Base-by-base conservation (phyloP, 305 asterid species). In the Stenogyne calaminthoides region DNA sequence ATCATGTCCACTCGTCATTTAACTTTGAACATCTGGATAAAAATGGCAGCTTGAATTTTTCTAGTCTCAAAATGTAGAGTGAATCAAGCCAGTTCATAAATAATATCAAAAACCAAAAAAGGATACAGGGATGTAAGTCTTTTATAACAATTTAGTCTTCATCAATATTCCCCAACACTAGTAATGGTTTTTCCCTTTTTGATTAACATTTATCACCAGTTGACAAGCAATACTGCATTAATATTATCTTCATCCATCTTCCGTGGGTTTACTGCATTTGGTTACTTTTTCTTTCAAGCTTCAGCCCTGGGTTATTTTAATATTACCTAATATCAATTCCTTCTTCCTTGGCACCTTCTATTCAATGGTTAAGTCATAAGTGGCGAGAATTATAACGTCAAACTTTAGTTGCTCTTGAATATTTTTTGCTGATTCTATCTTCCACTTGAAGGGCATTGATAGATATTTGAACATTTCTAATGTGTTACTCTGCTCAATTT, bases 401-500 rank as follows among this genome's bases (percentile, higher is more conserved):
- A 32, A 25, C 2, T 71, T 20, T 59, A 44, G 29, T 44, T 57
- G 40, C 67, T 56, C 19, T 10, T 19, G 18, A 58, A 44, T 46
- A 11, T 39, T 39, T 60, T 71, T n/a, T 75, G 64, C 69, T 6
- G 12, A 59, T 75, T 32, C 52, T 67, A 40, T 10, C 12, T 44
- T 67, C 55, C 44, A 32, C 29, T 25, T 25, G 29, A 11, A 36
- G 57, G 32, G 55, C 44, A 56, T 58, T 32, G 3, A 3, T 55
- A 58, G 34, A 37, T 64, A 71, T 76, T 69, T 59, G 39, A 63
- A 25, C 37, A 39, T 67, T 72, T 59, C 37, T 59, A 60, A 72
- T 73, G 18, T 34, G 47, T 70, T 67, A 12, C 67, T 49, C 40
- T 73, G 40, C 60, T 15, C 58, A 67, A 86, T 16, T 64, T 71